Percentiles rank a stretch among this genome's conserved stretches.
Conservation (phyloP, 352 stramenopile genomes). For the Pythium oligandrum region DNA sequence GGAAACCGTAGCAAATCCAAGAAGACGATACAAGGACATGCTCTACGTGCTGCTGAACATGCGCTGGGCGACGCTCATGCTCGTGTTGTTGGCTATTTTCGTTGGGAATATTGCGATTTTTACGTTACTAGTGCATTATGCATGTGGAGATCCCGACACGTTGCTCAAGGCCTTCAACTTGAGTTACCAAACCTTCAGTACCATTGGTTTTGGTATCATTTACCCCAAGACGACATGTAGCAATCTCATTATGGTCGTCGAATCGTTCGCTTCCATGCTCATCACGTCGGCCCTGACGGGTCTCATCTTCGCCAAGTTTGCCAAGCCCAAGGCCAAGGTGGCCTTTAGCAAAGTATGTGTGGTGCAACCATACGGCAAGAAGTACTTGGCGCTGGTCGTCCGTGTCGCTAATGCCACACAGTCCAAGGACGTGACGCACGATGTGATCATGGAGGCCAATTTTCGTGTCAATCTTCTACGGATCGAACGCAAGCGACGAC, state of each 20-base stretch:
- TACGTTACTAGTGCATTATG: slow-evolving; percentile 32
- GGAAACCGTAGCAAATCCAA: slow-evolving; percentile 52
- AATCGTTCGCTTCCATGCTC: slow-evolving; percentile 82
- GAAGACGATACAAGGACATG: slow-evolving; percentile 76
- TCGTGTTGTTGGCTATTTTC: slow-evolving; percentile 56
- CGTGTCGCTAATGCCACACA: slow-evolving; percentile 77
- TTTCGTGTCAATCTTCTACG: slow-evolving; percentile 80
- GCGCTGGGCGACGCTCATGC: slow-evolving; percentile 68
- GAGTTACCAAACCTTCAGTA: slow-evolving; percentile 85
- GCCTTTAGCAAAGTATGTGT: slow-evolving; percentile 78
- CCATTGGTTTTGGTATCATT: slow-evolving; percentile 77
- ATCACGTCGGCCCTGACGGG: slow-evolving; percentile 71
- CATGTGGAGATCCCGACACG: slow-evolving; percentile 45
- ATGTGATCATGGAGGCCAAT: slow-evolving; percentile 80
- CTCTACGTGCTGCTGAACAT: slow-evolving; percentile 81
- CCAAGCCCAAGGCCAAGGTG: slow-evolving; percentile 70
- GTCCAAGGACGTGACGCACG: slow-evolving; percentile 71
- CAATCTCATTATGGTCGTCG: slow-evolving; percentile 66
- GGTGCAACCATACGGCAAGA: slow-evolving; percentile 68
- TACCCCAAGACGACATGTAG: slow-evolving; percentile 61
- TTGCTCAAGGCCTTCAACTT: slow-evolving; percentile 67
- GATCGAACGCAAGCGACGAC: slow-evolving; percentile 42
- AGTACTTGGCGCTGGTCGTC: slow-evolving; percentile 70
- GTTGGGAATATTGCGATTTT: slow-evolving; percentile 65
- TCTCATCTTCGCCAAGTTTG: slow-evolving; percentile 84